phyloP scores from a whole-genome alignment of 768 basidiomycete species.

The Gelatoporia subvermispora region DNA sequence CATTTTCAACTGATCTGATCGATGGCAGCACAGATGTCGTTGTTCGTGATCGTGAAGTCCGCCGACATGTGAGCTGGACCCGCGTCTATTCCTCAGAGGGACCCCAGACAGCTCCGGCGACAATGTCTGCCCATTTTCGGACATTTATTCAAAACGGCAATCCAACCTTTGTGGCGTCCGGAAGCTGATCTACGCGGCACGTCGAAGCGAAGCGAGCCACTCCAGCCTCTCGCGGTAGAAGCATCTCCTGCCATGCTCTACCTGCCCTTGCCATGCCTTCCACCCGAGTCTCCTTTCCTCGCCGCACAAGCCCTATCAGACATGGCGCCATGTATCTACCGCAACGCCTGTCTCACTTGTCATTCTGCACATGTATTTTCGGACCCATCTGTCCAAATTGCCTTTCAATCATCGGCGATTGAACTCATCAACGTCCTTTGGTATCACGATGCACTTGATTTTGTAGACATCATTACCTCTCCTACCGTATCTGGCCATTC shows the following conservation, averaged over 20 bases:
- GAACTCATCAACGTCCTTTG: too few relatives aligned
- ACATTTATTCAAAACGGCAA: slow-evolving; percentile 1
- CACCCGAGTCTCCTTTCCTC: not conserved
- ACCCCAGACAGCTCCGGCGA: slow-evolving; percentile 19
- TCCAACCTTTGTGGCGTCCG: slow-evolving; percentile 19
- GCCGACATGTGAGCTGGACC: slow-evolving; percentile 13
- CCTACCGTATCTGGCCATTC: too few relatives aligned
- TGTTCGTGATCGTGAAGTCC: slow-evolving; percentile 4
- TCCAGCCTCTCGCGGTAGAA: slow-evolving; percentile 16
- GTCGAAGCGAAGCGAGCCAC: slow-evolving; percentile 2
- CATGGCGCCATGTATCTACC: too few relatives aligned
- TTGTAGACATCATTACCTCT: too few relatives aligned
- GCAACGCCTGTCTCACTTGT: too few relatives aligned
- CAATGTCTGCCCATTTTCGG: slow-evolving; percentile 2
- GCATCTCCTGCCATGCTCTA: slow-evolving; percentile 3
- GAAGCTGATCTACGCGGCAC: slow-evolving; percentile 9
- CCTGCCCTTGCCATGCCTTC: too few relatives aligned
- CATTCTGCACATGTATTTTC: too few relatives aligned
- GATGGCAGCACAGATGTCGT: slow-evolving; percentile 1
- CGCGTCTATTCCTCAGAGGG: slow-evolving; percentile 6
- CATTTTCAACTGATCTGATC: too few relatives aligned
- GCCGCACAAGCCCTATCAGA: not conserved
- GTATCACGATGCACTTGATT: too few relatives aligned
- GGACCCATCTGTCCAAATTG: too few relatives aligned
- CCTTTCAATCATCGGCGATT: too few relatives aligned